phyloP scores from a whole-genome alignment of 495 filamentous ascomycete species.

The Daldinia decipiens region DNA sequence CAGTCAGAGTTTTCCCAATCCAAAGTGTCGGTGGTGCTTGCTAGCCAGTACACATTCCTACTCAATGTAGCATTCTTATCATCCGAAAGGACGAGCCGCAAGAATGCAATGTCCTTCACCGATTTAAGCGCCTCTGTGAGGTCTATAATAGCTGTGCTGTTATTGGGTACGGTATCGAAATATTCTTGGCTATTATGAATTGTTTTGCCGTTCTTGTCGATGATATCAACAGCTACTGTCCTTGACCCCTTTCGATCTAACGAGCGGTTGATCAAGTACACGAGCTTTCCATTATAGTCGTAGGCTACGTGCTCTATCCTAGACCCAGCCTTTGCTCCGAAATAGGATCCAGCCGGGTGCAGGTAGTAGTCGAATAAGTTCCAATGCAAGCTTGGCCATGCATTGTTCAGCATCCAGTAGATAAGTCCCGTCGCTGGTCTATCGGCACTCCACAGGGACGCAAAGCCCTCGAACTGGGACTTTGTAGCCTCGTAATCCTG shows the following conservation, averaged over 20 bases:
- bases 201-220: constrained; percentile 58
- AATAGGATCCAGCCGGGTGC: constrained; percentile 66
- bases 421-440: constrained; percentile 68
- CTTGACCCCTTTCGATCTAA: constrained; percentile 56
- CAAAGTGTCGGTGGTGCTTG: constrained; percentile 59
- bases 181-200: constrained; percentile 47
- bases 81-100: constrained; percentile 60
- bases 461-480: constrained; percentile 68
- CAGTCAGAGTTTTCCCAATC: constrained; percentile 67
- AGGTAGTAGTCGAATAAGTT: constrained; percentile 73
- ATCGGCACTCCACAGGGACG: constrained; percentile 59
- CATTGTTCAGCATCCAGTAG: constrained; percentile 77
- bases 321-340: constrained; percentile 65
- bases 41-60: constrained; percentile 72
- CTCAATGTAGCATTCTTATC: constrained; percentile 53
- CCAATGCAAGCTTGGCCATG: constrained; percentile 74
- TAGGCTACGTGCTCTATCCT: constrained; percentile 67
- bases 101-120: constrained; percentile 60
- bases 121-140: constrained; percentile 48
- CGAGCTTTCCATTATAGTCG: constrained; percentile 56
- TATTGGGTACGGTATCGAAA: constrained; percentile 51
- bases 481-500: constrained; percentile 72
- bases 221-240: constrained; percentile 57
- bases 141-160: constrained; percentile 47
- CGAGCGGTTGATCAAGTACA: constrained; percentile 68